Percentiles rank a stretch among this genome's conserved stretches.
Evolutionary conservation across 2,329 filamentous ascomycete species (phyloP).

Genomic region (Hypoxylon rubiginosum): DNA sequence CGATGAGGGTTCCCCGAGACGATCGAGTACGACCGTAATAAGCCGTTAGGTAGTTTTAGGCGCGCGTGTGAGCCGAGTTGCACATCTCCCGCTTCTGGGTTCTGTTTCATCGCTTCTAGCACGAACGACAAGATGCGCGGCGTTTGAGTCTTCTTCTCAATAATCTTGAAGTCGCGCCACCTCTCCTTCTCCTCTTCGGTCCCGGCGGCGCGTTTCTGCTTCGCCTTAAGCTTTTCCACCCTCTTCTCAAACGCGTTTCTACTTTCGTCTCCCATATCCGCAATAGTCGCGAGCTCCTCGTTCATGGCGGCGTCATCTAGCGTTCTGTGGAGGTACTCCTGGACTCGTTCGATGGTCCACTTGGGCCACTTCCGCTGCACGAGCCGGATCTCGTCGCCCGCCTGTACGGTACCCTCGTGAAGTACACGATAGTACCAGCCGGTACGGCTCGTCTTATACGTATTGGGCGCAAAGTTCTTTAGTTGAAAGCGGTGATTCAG

Average conservation of each 20-base stretch:
- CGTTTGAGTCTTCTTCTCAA: slow-evolving; percentile 66
- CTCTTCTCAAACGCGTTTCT: slow-evolving; percentile 63
- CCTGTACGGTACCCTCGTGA: slow-evolving; percentile 64
- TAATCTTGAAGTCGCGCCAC: slow-evolving; percentile 64
- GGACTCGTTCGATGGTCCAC: slow-evolving; percentile 74
- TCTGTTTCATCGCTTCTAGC: slow-evolving; percentile 60
- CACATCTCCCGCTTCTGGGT: slow-evolving; percentile 52
- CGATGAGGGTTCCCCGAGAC: slow-evolving; percentile 63
- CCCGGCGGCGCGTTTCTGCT: slow-evolving; percentile 45
- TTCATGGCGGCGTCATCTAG: slow-evolving; percentile 65
- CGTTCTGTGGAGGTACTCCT: slow-evolving; percentile 72
- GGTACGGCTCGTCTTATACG: slow-evolving; percentile 69
- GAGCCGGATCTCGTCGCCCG: slow-evolving; percentile 69
- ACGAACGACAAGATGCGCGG: slow-evolving; percentile 64
- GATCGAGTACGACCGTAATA: slow-evolving; percentile 72
- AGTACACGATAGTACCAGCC: slow-evolving; percentile 77
- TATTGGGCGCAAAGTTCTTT: slow-evolving; percentile 71
- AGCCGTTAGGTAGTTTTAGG: slow-evolving; percentile 67
- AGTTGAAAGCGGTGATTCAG: slow-evolving; percentile 76
- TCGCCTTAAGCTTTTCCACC: slow-evolving; percentile 62
- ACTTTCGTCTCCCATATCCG: slow-evolving; percentile 64
- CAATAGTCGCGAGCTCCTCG: slow-evolving; percentile 64
- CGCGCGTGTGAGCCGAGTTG: slow-evolving; percentile 66
- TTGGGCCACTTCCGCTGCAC: slow-evolving; percentile 67
- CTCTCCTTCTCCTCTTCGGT: slow-evolving; percentile 42